Base-by-base conservation (phyloP, 2,329 filamentous ascomycete genomes). In the Sarocladiaceae sp. region DNA sequence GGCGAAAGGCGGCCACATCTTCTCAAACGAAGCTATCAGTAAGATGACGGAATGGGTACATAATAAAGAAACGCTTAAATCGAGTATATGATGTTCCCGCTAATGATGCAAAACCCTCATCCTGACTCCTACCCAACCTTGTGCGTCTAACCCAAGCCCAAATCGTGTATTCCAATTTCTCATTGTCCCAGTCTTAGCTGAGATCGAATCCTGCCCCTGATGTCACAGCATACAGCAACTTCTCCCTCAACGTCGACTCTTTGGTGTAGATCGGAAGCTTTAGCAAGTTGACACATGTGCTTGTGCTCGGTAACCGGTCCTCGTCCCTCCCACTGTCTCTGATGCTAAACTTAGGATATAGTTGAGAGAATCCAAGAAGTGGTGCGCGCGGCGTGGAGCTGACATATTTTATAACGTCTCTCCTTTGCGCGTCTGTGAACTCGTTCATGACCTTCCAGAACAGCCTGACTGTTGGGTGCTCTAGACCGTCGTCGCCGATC, bases 161-260 rank as follows among this genome's bases (percentile, higher is more conserved):
- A n/a, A 7, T 23, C 40, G 18, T 44, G 8, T 44, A 44, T 44
- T 36, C 28, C 29, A 35, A 11, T 8, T 28, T 28, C 35, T 37
- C 25, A 33, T 35, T 12, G 22, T 50, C 25, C 17, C 39, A 12
- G 18, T 40, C 37, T 44, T 57, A 87, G 61, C 82, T 86, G 57
- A 94, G 72, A 73, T 97, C 93, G 69, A 99, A 99, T 1, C 94
- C 93, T 44, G 94, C 93, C 1, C 91, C 91, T 0, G 90, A 88
- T 60, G 89, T 89, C 18, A 97, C 83, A 8, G 93, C 93, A 69
- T 97, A 96, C 50, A 97, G 71, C 55, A 99, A 66, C 72, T 96
- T 97, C 62, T 86, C 80, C 64, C 81, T 85, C 61, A 99, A 66
- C 25, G 75, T 78, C 54, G 73, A 69, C 56, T 84, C 82, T 29